phyloP scores from a whole-genome alignment of 1,284 basidiomycete species.

The Spongiforma sp. region DNA sequence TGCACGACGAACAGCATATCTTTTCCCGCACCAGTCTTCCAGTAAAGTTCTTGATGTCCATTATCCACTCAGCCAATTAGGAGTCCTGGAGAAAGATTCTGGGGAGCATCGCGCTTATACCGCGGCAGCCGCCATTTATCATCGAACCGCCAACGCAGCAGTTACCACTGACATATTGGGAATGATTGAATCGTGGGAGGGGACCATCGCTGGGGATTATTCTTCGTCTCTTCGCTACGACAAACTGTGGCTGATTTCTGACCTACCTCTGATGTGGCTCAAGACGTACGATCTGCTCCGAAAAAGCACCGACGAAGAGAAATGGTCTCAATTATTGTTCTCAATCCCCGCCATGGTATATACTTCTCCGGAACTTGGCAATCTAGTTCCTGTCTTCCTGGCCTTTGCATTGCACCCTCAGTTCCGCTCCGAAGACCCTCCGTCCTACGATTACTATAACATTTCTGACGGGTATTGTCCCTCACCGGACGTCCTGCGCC shows the following conservation, averaged over 20 bases:
- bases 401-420: constrained; percentile 29
- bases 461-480: constrained; percentile 19
- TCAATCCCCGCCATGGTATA: constrained; percentile 39
- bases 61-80: constrained; percentile 25
- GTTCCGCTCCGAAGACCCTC: constrained; percentile 12
- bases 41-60: constrained; percentile 6
- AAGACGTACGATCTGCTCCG: constrained; percentile 38
- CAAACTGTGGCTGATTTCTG: constrained; percentile 21
- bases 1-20: constrained; percentile 6
- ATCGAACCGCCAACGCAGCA: neutral
- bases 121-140: constrained; percentile 11
- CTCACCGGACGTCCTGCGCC: neutral
- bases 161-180: constrained; percentile 1
- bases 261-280: constrained; percentile 32
- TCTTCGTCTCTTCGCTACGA: constrained; percentile 22
- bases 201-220: neutral
- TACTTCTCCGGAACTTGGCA: constrained; percentile 6
- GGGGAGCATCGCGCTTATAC: constrained; percentile 23
- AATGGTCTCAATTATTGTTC: constrained; percentile 34
- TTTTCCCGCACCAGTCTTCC: constrained; percentile 16
- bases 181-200: constrained; percentile 12
- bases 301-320: neutral
- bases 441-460: constrained; percentile 7
- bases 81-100: neutral
- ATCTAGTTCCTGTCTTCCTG: constrained; percentile 33